Evolutionary conservation across 2,329 filamentous ascomycete species (phyloP), one percentile per base, ranked within the genome.

Genomic region (Claviceps africana): DNA sequence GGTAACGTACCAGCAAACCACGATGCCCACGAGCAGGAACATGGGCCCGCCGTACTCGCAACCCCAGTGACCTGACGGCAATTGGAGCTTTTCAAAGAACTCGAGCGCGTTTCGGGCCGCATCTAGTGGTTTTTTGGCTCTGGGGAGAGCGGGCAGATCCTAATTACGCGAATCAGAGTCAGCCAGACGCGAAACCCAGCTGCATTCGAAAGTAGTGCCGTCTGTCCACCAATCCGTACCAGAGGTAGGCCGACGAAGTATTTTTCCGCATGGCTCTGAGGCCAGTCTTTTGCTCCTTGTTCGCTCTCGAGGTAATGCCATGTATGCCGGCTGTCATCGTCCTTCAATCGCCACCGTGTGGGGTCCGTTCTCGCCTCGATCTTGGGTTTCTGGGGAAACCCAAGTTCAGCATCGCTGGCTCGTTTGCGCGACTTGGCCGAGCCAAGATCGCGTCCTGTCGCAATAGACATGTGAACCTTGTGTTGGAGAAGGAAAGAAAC

Each of bases 1-100:
- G 56, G 90, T 97, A 50, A 85, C 85, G 65, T 95, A 90, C 82
- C 88, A 94, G 30, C 86, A 78, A 59, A 95, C 81, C 56, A 96
- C 81, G 22, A 95, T 66, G 45, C 91, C 88, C 0, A 91, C 88
- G 1, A 97, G 74, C 40, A 97, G 78, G 64, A 98, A 98, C 87
- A 96, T 91, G 4, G 93, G 93, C 0, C 93, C 93, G 51, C 93
- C 93, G 70, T 98, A 98, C 66, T 98, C 93, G 71, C 91, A 97
- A 5, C 77, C 93, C 93, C 93, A 98, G 63, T 96, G 88, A 5
- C 93, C 93, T 1, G 88, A 85, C 15, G 85, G 82, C 1, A 96
- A 76, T 66, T 98, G 93, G 25, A 97, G 78, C 56, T 91, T 79
- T 53, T 90, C 86, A 71, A 94, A 95, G 73, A 95, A 97, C 3